A percentile compares a stretch with the other conserved stretches of the same genome.
Conservation (phyloP, 805 yeast genomes). For the Grigorovia transvaalensis region DNA sequence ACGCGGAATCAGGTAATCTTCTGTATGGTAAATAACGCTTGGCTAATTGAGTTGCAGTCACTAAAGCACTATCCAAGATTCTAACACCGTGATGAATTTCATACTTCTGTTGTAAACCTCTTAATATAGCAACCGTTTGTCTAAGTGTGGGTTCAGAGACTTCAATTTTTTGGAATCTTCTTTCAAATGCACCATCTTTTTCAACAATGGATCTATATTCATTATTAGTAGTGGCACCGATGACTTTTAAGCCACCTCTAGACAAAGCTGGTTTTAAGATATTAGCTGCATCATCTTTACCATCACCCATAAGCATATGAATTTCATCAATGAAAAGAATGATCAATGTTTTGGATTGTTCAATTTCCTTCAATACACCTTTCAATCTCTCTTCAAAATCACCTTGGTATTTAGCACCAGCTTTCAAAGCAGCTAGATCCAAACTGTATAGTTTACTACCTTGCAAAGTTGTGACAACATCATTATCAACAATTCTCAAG, state of each 20-base stretch:
- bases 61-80: slow-evolving; percentile 87
- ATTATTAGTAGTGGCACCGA: slow-evolving; percentile 94
- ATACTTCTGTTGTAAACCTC: slow-evolving; percentile 91
- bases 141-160: slow-evolving; percentile 87
- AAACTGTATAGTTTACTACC: slow-evolving; percentile 74
- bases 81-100: slow-evolving; percentile 98
- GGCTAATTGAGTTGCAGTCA: slow-evolving; percentile 89
- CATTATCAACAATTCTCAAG: slow-evolving; percentile 89
- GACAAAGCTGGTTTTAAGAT: slow-evolving; percentile 95
- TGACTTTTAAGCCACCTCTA: slow-evolving; percentile 91
- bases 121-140: slow-evolving; percentile 89
- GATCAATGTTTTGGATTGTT: slow-evolving; percentile 74
- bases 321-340: slow-evolving; percentile 93
- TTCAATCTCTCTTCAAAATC: slow-evolving; percentile 97
- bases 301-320: slow-evolving; percentile 99
- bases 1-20: slow-evolving; percentile 93
- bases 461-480: slow-evolving; percentile 82
- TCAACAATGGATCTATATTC: slow-evolving; percentile 89
- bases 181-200: slow-evolving; percentile 97
- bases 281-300: slow-evolving; percentile 95
- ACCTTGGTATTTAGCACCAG: slow-evolving; percentile 98
- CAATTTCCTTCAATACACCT: slow-evolving; percentile 91
- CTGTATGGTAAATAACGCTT: slow-evolving; percentile 90
- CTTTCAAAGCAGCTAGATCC: slow-evolving; percentile 92
- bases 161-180: slow-evolving; percentile 95